Base-by-base conservation (phyloP, 495 filamentous ascomycete genomes). In the Usnea hakonensis region DNA sequence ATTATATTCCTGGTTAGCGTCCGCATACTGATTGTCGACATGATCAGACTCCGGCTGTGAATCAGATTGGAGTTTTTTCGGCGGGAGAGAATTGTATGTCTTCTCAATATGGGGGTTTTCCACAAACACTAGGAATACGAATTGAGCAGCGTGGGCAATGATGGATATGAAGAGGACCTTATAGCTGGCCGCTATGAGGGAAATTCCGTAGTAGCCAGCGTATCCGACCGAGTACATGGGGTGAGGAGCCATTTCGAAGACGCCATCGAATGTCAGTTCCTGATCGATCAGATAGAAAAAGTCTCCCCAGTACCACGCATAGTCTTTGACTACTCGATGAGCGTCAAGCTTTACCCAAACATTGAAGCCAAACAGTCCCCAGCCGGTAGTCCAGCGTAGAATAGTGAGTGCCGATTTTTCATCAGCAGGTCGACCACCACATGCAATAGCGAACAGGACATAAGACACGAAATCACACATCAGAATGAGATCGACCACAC, bases 141-240 rank as follows among this genome's bases (percentile, higher is more conserved):
- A 92, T 76, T 98, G 94, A 63, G 90, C 88, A 70, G 90, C 90
- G 78, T 98, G 94, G 65, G 93, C 95, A 72, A 91, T 76, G 65
- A 98, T 90, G 21, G 95, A 97, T 71, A 96, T 95, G 80, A 95
- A 91, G 13, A 97, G 79, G 59, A 98, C 94, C 64, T 90, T 89
- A 78, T 97, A 97, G 76, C 95, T 97, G 55, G 95, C 94, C 32
- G 92, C 91, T 84, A 98, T 93, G 72, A 96, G 85, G n/a, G 93
- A 97, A 70, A 97, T 96, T 64, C 94, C 95, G 70, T 98, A 98
- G 75, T 95, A 98, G 33, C 94, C 94, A 30, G 91, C 90, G 75
- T 98, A 98, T 36, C 94, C 94, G 68, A 98, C 91, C 50, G 92
- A 95, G 78, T 98, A 98, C 94, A 98, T 98, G 44, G 94, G 94